Base-by-base conservation (phyloP, 1,139 yeast species). In the Meyerozyma smithsonii region DNA sequence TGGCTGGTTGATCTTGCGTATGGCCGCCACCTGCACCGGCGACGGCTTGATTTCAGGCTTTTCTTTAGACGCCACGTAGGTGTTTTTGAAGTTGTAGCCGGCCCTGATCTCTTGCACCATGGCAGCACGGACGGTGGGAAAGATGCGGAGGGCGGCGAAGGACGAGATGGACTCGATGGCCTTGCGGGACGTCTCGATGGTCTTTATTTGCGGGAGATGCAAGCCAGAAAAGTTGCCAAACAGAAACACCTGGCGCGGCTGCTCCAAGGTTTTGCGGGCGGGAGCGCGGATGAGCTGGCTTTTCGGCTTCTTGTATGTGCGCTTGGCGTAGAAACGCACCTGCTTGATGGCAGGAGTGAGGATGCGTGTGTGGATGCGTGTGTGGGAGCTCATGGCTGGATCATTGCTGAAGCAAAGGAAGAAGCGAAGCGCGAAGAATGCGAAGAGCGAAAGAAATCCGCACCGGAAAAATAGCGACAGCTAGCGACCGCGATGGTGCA, bases 61-160 rank as follows among this genome's bases (percentile, higher is more conserved):
- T 2, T 58, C 58, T 42, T 64, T 63, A 35, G 51, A 48, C 37
- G 58, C 54, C 28, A 64, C 44, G 40, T 65, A 63, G 2, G 74
- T 65, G 43, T 57, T 67, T 39, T 58, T 64, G 44, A 66, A 49
- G 56, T 69, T 49, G 49, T 78, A 77, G 41, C 72, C 77, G 1
- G 63, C 56, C 39, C 66, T 66, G 40, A 87, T 77, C 40, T 84
- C 82, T n/a, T 74, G 62, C 11, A 74, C 61, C 58, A 88, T 67
- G 1, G 83, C 82, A 0, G 66, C 66, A 46, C 96, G 66, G 1
- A 90, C 84, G 1, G 72, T 69, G 0, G 92, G 88, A 37, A 81
- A 66, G 18, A 92, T 66, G 42, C 80, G 74, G 43, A 90, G 67
- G 36, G 82, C 79, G 14, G 76, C 75, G 52, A 90, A 89, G 15